A percentile compares a stretch with the other conserved stretches of the same genome.
phyloP scores from a whole-genome alignment of 1,284 basidiomycete genomes.

The Tremellales sp. region DNA sequence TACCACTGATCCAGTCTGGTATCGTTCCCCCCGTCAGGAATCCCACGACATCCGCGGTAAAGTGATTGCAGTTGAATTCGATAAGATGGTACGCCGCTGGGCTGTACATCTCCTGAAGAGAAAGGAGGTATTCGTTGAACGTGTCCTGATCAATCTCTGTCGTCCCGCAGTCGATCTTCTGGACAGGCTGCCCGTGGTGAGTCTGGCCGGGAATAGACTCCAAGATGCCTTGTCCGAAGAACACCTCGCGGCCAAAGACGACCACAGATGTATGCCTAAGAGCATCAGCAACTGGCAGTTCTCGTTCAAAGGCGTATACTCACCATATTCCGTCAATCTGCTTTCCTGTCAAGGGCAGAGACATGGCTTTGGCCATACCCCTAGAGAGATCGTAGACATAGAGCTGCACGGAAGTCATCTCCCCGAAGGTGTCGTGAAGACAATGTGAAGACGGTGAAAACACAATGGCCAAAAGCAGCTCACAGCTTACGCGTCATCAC shows the following conservation, averaged over 20 bases:
- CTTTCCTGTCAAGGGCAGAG: slow-evolving; percentile 70
- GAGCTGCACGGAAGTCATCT: slow-evolving; percentile 59
- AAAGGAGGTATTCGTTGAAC: slow-evolving; percentile 71
- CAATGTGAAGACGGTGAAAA: too few species aligned
- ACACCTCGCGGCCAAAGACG: slow-evolving; percentile 76
- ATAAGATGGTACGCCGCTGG: slow-evolving; percentile 90
- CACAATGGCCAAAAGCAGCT: too few species aligned
- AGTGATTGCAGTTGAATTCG: slow-evolving; percentile 71
- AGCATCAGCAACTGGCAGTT: slow-evolving; percentile 1
- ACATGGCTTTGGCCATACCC: slow-evolving; percentile 72
- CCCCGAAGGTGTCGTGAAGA: not conserved
- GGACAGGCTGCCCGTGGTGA: slow-evolving; percentile 74
- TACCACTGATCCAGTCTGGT: slow-evolving; percentile 65
- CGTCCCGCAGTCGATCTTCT: slow-evolving; percentile 72
- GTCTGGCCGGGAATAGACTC: slow-evolving; percentile 65
- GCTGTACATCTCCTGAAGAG: slow-evolving; percentile 73
- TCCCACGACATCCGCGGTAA: slow-evolving; percentile 78
- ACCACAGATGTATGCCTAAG: slow-evolving; percentile 77
- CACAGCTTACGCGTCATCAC: too few species aligned
- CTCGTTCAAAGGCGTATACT: slow-evolving; percentile 23
- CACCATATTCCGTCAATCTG: slow-evolving; percentile 87
- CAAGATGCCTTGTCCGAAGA: slow-evolving; percentile 80
- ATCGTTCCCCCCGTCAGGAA: slow-evolving; percentile 77
- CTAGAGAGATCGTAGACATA: slow-evolving; percentile 88
- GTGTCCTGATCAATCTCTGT: slow-evolving; percentile 77